Evolutionary conservation across 1,284 basidiomycete genomes (phyloP).

Genomic region (Afroboletus lepidellus): DNA sequence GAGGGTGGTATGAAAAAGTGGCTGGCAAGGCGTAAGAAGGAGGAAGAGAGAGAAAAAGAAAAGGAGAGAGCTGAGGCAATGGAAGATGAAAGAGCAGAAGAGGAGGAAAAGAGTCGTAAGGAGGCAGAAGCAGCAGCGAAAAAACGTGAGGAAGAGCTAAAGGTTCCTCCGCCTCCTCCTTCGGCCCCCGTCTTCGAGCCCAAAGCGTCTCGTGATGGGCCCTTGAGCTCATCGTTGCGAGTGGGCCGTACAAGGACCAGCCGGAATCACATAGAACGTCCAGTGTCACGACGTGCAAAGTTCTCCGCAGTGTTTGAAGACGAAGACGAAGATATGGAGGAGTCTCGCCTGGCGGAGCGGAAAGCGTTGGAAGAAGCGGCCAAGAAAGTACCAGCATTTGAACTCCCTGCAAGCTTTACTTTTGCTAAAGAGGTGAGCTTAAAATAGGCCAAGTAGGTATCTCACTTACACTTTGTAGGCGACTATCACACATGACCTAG

Average conservation of each 20-base stretch:
- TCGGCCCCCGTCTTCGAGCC: constrained; percentile 27
- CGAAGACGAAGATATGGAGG: constrained; percentile 50
- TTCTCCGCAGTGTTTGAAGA: constrained; percentile 71
- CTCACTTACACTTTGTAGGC: constrained; percentile 24
- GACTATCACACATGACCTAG: constrained; percentile 36
- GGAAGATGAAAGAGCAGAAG: constrained; percentile 35
- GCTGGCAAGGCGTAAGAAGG: constrained; percentile 51
- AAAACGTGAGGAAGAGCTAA: constrained; percentile 23
- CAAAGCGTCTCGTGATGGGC: constrained; percentile 23
- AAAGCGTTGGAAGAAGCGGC: constrained; percentile 50
- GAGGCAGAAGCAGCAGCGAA: constrained; percentile 23
- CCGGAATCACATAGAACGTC: constrained; percentile 54
- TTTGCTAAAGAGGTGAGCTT: constrained; percentile 62
- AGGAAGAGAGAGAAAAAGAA: constrained; percentile 33
- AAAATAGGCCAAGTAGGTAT: background rate
- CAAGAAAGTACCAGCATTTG: constrained; percentile 54
- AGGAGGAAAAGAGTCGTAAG: constrained; percentile 20
- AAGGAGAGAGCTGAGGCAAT: constrained; percentile 34
- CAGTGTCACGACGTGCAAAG: constrained; percentile 42
- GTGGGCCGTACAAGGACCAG: constrained; percentile 58
- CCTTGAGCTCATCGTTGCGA: constrained; percentile 54
- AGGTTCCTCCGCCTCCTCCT: constrained; percentile 26
- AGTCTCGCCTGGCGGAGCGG: constrained; percentile 42
- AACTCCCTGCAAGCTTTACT: constrained; percentile 61
- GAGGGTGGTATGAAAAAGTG: constrained; percentile 73